Evolutionary conservation across 2,329 filamentous ascomycete species (phyloP).

Genomic region (Colletotrichum falcatum): DNA sequence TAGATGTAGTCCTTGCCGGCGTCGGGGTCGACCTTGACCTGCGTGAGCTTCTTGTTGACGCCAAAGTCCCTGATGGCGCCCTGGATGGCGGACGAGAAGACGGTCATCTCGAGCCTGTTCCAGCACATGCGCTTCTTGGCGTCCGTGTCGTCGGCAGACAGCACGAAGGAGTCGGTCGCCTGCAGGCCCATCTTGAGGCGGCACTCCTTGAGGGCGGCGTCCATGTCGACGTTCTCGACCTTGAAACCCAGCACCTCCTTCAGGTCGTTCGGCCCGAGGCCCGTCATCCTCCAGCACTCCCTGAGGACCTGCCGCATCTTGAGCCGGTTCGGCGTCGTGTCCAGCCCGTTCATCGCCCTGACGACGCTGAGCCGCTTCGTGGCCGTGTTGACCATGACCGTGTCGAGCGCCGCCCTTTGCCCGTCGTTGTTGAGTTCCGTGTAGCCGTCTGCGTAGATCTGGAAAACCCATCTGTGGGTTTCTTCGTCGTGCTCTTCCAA

Average conservation of each 20-base stretch:
- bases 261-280: not conserved
- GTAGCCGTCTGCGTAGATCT: constrained; percentile 11
- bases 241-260: constrained; percentile 7
- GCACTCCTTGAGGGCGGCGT: not conserved
- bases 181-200: not conserved
- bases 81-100: not conserved
- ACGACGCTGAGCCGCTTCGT: constrained; percentile 10
- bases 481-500: not conserved
- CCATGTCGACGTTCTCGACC: not conserved
- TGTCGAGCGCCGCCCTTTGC: not conserved
- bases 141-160: not conserved
- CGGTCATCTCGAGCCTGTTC: not conserved
- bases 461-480: constrained; percentile 3
- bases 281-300: constrained; percentile 16
- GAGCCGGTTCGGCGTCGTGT: not conserved
- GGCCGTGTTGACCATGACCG: not conserved
- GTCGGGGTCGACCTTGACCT: constrained; percentile 4
- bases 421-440: not conserved
- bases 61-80: not conserved
- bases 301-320: constrained; percentile 23
- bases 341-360: constrained; percentile 14
- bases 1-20: not conserved
- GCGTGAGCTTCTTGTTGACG: constrained; percentile 5
- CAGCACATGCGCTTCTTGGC: not conserved
- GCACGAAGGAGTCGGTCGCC: fast-evolving